Evolutionary conservation across 2,329 filamentous ascomycete genomes (phyloP).

Genomic region (Diaporthe batatas): DNA sequence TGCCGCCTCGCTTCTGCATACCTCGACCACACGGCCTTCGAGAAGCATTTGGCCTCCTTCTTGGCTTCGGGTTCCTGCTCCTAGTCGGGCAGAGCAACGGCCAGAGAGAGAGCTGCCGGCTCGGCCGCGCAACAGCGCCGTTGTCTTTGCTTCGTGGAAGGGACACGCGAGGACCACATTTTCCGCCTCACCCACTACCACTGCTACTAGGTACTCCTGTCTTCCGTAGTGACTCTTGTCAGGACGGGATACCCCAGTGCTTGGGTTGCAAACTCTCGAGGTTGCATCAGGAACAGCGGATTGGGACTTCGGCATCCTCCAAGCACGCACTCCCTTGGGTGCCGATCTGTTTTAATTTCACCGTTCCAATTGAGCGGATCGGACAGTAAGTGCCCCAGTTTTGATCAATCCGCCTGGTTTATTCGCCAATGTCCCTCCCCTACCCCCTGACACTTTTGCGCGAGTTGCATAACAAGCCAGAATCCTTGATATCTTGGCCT

Average conservation of each 20-base stretch:
- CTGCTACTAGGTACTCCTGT: constrained; percentile 30
- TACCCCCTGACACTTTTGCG: constrained; percentile 35
- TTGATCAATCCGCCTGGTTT: constrained; percentile 36
- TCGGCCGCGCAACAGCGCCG: constrained; percentile 11
- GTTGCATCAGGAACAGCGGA: constrained; percentile 40
- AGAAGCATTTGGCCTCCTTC: constrained; percentile 36
- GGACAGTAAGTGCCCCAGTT: constrained; percentile 38
- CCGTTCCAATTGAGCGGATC: constrained; percentile 37
- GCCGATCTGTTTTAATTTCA: constrained; percentile 37
- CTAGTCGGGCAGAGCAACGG: constrained; percentile 36
- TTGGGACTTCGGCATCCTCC: constrained; percentile 38
- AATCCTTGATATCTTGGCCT: constrained; percentile 35
- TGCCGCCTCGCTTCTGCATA: constrained; percentile 39
- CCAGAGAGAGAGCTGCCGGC: constrained; percentile 35
- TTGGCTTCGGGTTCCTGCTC: constrained; percentile 29
- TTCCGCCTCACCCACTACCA: constrained; percentile 11
- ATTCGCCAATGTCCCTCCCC: constrained; percentile 37
- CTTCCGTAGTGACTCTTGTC: constrained; percentile 9
- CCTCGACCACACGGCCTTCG: constrained; percentile 33
- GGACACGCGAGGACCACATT: constrained; percentile 28
- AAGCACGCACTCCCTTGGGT: constrained; percentile 32
- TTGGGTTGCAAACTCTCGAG: constrained; percentile 28
- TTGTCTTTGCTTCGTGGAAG: constrained; percentile 13
- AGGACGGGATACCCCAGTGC: constrained; percentile 30
- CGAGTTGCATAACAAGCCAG: constrained; percentile 39